Evolutionary conservation across 1,284 basidiomycete genomes (phyloP).

Genomic region (Schizophyllum amplum): DNA sequence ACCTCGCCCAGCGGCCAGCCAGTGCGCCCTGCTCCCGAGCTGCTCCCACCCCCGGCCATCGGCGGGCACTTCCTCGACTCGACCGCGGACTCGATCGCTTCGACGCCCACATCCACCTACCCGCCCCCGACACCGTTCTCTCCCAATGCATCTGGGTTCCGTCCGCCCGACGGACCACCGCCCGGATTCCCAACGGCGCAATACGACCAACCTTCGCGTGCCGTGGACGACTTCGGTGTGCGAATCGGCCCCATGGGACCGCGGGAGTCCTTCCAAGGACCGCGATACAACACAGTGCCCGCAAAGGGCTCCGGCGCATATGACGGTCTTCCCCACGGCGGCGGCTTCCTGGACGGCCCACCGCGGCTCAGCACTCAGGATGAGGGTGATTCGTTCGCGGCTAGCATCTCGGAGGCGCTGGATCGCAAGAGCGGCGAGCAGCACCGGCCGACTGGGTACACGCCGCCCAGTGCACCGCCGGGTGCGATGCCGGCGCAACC

Average conservation of each 20-base stretch:
- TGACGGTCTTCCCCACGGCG: background rate
- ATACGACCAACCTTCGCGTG: background rate
- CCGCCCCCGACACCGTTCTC: background rate
- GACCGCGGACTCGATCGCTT: background rate
- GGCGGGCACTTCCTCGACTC: constrained; percentile 4
- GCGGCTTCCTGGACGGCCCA: background rate
- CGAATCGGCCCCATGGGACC: background rate
- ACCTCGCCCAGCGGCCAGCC: background rate
- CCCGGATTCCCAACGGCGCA: background rate
- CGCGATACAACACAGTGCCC: background rate
- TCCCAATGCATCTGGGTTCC: background rate
- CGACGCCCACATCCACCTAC: background rate
- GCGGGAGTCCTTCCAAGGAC: background rate
- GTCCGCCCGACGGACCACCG: constrained; percentile 2
- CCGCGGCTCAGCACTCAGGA: background rate
- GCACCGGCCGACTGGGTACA: background rate
- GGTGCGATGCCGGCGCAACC: background rate
- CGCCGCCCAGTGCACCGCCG: too few species aligned
- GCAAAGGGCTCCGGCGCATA: background rate
- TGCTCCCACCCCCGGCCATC: constrained; percentile 10
- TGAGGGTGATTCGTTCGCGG: background rate
- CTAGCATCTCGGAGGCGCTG: background rate
- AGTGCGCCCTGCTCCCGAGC: constrained; percentile 1
- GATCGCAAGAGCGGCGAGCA: background rate
- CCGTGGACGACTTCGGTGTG: background rate